Base-by-base conservation (phyloP, 345 rosid genomes). In the Eucalyptus pauciflora region DNA sequence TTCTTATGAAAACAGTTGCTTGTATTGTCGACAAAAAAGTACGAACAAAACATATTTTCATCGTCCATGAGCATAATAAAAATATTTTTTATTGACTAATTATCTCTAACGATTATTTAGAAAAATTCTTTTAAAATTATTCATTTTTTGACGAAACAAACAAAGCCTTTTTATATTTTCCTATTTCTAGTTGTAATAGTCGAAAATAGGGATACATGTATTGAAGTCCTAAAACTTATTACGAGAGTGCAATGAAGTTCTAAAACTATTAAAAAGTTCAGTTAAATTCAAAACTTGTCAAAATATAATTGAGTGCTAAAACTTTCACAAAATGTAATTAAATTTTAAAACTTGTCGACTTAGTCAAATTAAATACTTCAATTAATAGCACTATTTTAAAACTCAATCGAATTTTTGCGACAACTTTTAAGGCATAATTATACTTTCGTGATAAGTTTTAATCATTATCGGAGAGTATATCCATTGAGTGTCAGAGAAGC, bases 351-450 rank as follows among this genome's bases (percentile, higher is more conserved):
- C 2, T 56, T 56, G 2, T 56, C 3, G 3, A 20, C 24, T 4
- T 24, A 0, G 1, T 56, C 6, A 0, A 56, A 56, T 56, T 24
- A 56, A 56, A 24, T 24, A 56, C 6, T 56, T 22, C 4, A 8
- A 56, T 56, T 56, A 3, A 24, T 56, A 1, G 62, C 62, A 24
- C 62, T 10, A 22, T 24, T 56, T 56, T 2, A 56, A 9, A 24
- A 24, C 13, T 56, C 13, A 0, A 24, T 24, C 2, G 6, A 56
- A 56, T 10, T 56, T 56, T 0, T 24, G 7, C 2, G 0, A 56
- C 1, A 56, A 56, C 1, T 9, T 56, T 56, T 56, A 56, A 22
- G 1, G 9, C 0, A 24, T 6, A 4, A 24, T 10, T 24, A 0
- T 5, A 10, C 6, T 56, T 56, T 56, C 24, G 3, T 24, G 0